Base-by-base conservation (phyloP, 1,284 basidiomycete species). In the Microbotryomycetes sp. region DNA sequence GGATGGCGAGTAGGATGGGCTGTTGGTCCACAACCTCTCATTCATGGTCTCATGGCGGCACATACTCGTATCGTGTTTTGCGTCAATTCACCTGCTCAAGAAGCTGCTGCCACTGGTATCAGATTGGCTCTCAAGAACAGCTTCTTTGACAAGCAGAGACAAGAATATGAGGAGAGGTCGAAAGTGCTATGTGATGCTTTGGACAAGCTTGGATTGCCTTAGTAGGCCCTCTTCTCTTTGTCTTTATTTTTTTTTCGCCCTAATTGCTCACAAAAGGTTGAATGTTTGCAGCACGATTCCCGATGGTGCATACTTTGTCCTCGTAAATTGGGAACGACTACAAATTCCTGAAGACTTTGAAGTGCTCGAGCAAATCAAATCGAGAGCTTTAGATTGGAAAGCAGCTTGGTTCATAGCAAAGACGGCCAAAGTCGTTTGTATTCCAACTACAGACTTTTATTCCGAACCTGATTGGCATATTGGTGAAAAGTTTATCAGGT, bases 1-100 rank as follows among this genome's bases (percentile, higher is more conserved):
- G 96, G 96, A 26, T 98, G 94, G 94, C 86, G 96, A 60, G 84
- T 98, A 26, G 96, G 94, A 59, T 98, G 92, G 92, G 82, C 93
- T 15, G 86, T 98, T 66, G 96, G 88, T 6, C 89, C 92, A 4
- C 74, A 83, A 25, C 84, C 84, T 46, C 88, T 98, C 70, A 88
- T 96, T 60, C 80, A 80, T 42, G 91, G 94, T 1, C 87, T 90
- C 4, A 81, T 96, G 23, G 91, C 92, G 3, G 94, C 92, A 0
- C 86, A 86, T 56, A 93, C 92, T 0, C 86, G 94, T 48, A 94
- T 98, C 73, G 88, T 97, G 22, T 98, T 97, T 78, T 93, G 89
- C 77, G 64, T 63, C 29, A 74, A 71, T 59, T 67, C 70, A 1
- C 73, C 72, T 1, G 59, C 70, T 1, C 73, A 97, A 76, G 92